Evolutionary conservation across 192 early-diverging fungal genomes (phyloP), one percentile per base, ranked within the genome.

Genomic region (Phlyctochytrium arcticum): DNA sequence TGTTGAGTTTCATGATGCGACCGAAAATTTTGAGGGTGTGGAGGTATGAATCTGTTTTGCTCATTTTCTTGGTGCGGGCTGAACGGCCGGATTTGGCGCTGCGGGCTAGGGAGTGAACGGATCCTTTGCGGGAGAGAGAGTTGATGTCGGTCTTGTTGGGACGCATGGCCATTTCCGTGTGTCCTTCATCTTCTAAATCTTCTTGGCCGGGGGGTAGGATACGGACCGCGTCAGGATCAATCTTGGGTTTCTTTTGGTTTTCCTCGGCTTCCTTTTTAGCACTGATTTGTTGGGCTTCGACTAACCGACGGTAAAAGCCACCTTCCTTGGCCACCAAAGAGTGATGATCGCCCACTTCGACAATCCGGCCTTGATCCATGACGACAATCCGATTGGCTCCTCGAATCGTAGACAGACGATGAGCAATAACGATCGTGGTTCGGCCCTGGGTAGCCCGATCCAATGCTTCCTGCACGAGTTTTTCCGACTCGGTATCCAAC

Each of bases 381-480:
- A 95, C 93, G 19, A 90, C 83, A 65, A 97, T 97, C 21, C 85
- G 62, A 68, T 92, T 82, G 8, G 90, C 86, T 32, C 88, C 81
- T 23, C 80, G 72, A 60, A 96, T 88, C 31, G 94, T 94, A 35
- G 89, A 92, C 10, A 96, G 71, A 26, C 93, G 88, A 68, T 94
- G 87, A 3, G 94, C 94, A 69, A 96, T 88, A 4, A 89, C 87
- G 68, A 95, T 86, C 8, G 90, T 92, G 19, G 91, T 93, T 42
- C 93, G 83, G 62, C 86, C 81, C 29, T 79, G 71, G 1, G 87
- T 51, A 12, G 88, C 90, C 6, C 78, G 75, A 71, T 95, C 91
- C 49, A 95, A 68, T 10, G 93, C 92, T 37, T 86, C 78, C 68
- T 95, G 92, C 4, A 96, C 71, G 0, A 58, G 62, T 32, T 70